Conservation (phyloP, 805 yeast genomes). For the Sporopachydermia lactativora region DNA sequence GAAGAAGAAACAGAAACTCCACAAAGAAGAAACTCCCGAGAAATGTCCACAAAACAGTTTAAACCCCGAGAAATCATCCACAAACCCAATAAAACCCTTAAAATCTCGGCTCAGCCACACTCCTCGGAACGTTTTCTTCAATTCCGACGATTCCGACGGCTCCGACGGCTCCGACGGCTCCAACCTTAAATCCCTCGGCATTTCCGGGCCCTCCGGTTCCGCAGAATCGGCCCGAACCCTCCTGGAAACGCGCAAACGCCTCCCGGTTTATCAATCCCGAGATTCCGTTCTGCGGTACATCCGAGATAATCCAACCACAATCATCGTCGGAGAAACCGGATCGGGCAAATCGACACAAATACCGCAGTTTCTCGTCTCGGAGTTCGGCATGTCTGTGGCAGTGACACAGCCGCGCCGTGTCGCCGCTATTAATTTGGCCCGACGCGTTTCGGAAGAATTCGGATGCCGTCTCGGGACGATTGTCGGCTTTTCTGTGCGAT, state of each 20-base stretch:
- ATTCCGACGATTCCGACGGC: no score
- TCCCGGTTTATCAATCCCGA: conserved; percentile 69
- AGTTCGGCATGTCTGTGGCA: conserved; percentile 44
- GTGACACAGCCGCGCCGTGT: conserved; percentile 97
- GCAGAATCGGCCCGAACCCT: no score
- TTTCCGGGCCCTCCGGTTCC: no score
- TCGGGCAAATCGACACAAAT: conserved; percentile 96
- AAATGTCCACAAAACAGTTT: no score
- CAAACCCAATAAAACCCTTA: no score
- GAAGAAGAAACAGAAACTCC: no score
- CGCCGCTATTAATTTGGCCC: conserved; percentile 89
- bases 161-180: no score
- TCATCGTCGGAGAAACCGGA: conserved; percentile 93
- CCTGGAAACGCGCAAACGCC: conserved; percentile 34
- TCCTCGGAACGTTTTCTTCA: no score
- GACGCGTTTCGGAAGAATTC: conserved; percentile 81
- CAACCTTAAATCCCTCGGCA: no score
- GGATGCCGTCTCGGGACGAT: conserved; percentile 65
- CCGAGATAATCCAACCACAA: conserved; percentile 45
- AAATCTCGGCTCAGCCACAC: no score
- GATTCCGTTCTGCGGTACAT: conserved; percentile 46
- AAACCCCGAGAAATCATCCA: no score
- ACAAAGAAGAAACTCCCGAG: no score
- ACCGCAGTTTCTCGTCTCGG: conserved; percentile 81
- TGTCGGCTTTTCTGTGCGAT: conserved; percentile 90